Conservation (phyloP, 148 eudicot genomes). For the Rheum nobile region DNA sequence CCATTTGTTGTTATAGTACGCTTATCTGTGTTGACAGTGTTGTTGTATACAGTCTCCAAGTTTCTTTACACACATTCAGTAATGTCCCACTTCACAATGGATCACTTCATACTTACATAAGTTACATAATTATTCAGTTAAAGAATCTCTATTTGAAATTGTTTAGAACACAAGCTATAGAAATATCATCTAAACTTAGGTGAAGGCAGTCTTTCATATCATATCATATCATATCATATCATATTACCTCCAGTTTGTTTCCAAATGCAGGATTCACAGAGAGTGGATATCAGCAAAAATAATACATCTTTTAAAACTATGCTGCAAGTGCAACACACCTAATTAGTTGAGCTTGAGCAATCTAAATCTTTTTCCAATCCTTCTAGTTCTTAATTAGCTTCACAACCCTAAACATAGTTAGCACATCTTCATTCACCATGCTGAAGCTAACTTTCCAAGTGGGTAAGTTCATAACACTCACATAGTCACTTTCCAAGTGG, state of each 20-base stretch:
- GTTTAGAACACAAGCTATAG: neutral
- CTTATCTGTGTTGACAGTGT: too few relatives aligned
- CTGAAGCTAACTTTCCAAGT: too few relatives aligned
- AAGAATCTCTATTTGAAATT: neutral
- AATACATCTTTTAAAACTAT: neutral
- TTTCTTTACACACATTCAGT: too few relatives aligned
- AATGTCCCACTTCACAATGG: neutral
- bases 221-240: neutral
- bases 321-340: neutral
- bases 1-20: too few relatives aligned
- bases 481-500: too few relatives aligned
- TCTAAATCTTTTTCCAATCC: neutral
- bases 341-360: constrained; percentile 7
- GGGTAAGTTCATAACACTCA: too few relatives aligned
- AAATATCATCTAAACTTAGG: neutral
- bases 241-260: neutral
- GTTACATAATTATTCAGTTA: neutral
- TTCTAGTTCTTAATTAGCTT: neutral
- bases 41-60: too few relatives aligned
- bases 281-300: neutral
- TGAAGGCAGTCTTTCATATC: constrained; percentile 3
- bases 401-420: too few relatives aligned
- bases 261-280: neutral
- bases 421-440: too few relatives aligned
- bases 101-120: neutral